phyloP scores from a whole-genome alignment of 2,329 filamentous ascomycete species.

The Fusarium tupiense region DNA sequence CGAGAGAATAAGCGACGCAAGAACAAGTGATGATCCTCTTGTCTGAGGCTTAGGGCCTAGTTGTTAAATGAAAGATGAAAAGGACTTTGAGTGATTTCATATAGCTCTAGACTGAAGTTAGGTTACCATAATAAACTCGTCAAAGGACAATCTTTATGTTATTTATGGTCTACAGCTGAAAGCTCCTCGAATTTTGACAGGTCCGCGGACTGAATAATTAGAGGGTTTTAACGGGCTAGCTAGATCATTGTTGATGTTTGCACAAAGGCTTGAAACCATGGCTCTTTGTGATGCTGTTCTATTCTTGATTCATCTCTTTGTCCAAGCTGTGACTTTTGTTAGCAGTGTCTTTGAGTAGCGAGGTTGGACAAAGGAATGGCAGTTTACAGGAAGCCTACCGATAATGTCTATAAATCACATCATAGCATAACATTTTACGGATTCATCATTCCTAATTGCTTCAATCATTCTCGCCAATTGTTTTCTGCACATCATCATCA shows the following conservation, averaged over 20 bases:
- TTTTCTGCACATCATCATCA: accelerated
- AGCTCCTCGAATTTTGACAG: accelerated
- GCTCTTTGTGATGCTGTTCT: background rate
- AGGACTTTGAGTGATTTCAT: accelerated
- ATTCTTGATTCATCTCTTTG: accelerated
- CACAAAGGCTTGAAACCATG: accelerated
- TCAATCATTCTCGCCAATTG: accelerated
- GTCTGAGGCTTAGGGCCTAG: no score
- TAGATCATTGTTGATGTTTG: background rate
- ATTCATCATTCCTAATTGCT: accelerated
- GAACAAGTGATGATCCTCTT: accelerated
- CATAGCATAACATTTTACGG: accelerated
- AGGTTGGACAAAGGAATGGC: accelerated
- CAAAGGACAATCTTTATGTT: no score
- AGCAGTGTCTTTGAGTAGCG: accelerated
- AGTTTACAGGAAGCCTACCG: accelerated
- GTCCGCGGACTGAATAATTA: accelerated
- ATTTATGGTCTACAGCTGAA: accelerated
- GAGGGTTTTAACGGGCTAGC: accelerated
- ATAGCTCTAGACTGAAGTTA: accelerated
- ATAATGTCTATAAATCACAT: accelerated
- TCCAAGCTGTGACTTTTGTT: accelerated
- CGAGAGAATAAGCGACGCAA: constrained; percentile 47
- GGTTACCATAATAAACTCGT: no score
- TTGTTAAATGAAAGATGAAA: no score